Conservation (phyloP, 1,284 basidiomycete species). For the Salmacisia buchloeana region DNA sequence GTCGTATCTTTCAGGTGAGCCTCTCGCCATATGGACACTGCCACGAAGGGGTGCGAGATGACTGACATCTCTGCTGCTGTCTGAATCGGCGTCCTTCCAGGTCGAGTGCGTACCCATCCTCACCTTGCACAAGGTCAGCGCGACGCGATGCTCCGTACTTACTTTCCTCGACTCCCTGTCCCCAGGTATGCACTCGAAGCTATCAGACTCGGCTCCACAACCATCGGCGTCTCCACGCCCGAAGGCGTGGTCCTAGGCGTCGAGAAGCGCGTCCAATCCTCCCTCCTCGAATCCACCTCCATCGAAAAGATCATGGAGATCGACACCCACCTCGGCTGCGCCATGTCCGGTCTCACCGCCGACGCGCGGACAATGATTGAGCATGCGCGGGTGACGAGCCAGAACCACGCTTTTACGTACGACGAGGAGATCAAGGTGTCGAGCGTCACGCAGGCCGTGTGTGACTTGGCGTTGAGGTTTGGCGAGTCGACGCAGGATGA, state of each 20-base stretch:
- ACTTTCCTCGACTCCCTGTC: background rate
- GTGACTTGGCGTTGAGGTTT: conserved; percentile 92
- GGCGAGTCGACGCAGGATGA: conserved; percentile 94
- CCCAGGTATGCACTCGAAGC: conserved; percentile 80
- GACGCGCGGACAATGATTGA: conserved; percentile 99
- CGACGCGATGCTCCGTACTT: background rate
- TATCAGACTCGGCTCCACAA: conserved; percentile 74
- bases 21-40: conserved; percentile 50
- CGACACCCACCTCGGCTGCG: conserved; percentile 89
- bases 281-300: conserved; percentile 85
- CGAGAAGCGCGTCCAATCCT: conserved; percentile 97
- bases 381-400: conserved; percentile 89
- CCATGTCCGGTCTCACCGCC: conserved; percentile 95
- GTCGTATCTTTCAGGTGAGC: conserved; percentile 76
- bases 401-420: conserved; percentile 95
- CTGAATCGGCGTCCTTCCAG: background rate
- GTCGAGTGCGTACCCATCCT: conserved; percentile 16
- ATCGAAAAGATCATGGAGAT: conserved; percentile 99
- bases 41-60: conserved; percentile 53
- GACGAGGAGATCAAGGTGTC: conserved; percentile 89
- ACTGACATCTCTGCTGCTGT: background rate
- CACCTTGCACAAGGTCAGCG: background rate
- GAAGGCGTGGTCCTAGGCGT: conserved; percentile 90
- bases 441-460: conserved; percentile 85
- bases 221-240: conserved; percentile 68